Base-by-base conservation (phyloP, 2,329 filamentous ascomycete genomes). In the Hymenoscyphus albidus region DNA sequence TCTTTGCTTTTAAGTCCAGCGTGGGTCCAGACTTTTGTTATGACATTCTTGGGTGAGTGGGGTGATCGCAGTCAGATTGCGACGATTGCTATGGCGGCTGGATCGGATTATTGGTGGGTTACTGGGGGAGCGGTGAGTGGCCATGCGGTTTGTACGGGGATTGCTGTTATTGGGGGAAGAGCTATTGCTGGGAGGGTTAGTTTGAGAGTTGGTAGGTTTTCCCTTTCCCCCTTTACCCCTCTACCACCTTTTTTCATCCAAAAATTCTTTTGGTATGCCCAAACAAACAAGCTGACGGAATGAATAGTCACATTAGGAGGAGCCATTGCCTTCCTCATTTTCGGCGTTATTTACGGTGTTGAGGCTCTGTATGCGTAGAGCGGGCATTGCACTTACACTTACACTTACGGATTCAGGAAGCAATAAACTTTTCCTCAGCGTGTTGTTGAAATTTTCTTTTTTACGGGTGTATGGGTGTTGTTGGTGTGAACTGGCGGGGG, bases 31-130 rank as follows among this genome's bases (percentile, higher is more conserved):
- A 99, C 95, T 0, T 99, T 99, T 75, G 86, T 96, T 72, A 99
- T 99, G 95, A 99, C 95, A 1, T 99, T 99, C 79, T 80, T 99
- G 38, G 95, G 95, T 51, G 95, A 99, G 77, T 99, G 95, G 95
- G 95, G 95, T 64, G 95, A 99, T 74, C 88, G 95, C 70, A 96
- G 92, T 76, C 95, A 99, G 80, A 98, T 99, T 73, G 95, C 95
- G 27, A 99, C 95, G 0, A 96, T 99, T 75, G 95, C 95, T 62
- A 99, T 99, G 95, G 95, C 95, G 59, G 94, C 95, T 40, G 95
- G 95, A 22, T 92, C 96, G 77, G 95, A 99, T 76, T 99, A 98
- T 78, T 98, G 94, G 94, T 97, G 93, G 91, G 95, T 99, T 42
- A 97, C 93, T 3, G 82, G 93, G 58, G 95, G 95, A 65, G 94